Evolutionary conservation across 192 early-diverging fungal species (phyloP).

Genomic region (Phycomyces blakesleeanus): DNA sequence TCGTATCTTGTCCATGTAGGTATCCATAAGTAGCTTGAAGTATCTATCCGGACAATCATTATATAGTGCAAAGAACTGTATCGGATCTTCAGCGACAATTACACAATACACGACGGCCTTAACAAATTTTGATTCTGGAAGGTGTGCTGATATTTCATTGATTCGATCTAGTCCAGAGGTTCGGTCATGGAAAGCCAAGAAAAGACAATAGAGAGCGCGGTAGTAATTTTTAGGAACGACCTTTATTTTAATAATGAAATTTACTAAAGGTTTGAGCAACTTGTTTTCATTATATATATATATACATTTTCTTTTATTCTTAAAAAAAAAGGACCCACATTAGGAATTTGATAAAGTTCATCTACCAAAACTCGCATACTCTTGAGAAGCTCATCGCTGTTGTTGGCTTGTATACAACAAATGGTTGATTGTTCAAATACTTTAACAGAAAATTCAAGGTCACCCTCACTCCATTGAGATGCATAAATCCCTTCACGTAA

Average conservation of each 20-base stretch:
- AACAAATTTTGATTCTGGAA: not conserved
- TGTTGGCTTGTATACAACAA: not conserved
- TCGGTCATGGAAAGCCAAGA: not conserved
- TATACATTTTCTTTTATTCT: no score
- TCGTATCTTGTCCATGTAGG: not conserved
- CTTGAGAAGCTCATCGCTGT: slow-evolving; percentile 6
- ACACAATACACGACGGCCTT: not conserved
- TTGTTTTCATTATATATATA: no score
- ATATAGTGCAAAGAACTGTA: slow-evolving; percentile 4
- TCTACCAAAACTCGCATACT: not conserved
- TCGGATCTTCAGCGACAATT: not conserved
- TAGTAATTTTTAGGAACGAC: slow-evolving; percentile 1
- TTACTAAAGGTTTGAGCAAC: not conserved
- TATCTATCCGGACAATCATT: not conserved
- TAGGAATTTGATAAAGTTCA: not conserved
- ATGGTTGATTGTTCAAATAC: slow-evolving; percentile 7
- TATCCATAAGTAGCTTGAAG: not conserved
- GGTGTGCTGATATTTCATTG: not conserved
- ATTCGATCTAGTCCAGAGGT: not conserved
- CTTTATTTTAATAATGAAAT: not conserved
- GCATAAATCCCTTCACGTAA: slow-evolving; percentile 16
- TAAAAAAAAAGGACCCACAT: not conserved
- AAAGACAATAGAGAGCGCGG: not conserved
- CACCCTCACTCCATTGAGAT: slow-evolving; percentile 8
- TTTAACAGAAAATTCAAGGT: not conserved